These are phyloP conservation scores for Monosporascus cannonballus DNA, from an alignment of 2,329 filamentous ascomycete genomes.

Conservation along the genomic window DNA sequence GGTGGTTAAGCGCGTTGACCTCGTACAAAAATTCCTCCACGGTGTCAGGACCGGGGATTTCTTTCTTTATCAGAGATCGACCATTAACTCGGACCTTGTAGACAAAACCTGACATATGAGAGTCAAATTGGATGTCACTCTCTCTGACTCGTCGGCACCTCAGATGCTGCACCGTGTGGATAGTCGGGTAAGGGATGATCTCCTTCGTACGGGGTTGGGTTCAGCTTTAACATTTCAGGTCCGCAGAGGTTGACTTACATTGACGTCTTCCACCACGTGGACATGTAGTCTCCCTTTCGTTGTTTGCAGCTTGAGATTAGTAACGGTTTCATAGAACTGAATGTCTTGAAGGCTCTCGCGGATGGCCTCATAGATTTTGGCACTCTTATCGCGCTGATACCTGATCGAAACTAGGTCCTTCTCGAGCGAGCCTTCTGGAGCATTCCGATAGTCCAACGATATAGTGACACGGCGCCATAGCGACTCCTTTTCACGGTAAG, in stretches of 20 bases:
- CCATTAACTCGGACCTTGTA: constrained; percentile 78
- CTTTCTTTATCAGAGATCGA: constrained; percentile 83
- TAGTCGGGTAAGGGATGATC: constrained; percentile 78
- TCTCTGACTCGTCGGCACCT: constrained; percentile 61
- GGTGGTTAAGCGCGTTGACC: constrained; percentile 82
- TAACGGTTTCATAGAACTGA: constrained; percentile 92
- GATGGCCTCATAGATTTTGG: constrained; percentile 90
- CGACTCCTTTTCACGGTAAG: constrained; percentile 74
- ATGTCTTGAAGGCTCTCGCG: constrained; percentile 89
- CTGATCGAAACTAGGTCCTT: constrained; percentile 70
- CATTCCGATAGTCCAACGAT: constrained; percentile 84
- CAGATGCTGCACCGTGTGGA: constrained; percentile 69
- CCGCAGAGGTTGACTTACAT: constrained; percentile 41
- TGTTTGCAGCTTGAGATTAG: constrained; percentile 90
- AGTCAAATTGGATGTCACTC: constrained; percentile 73
- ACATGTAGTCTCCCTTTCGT: constrained; percentile 83
- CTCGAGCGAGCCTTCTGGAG: constrained; percentile 77
- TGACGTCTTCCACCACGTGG: constrained; percentile 94
- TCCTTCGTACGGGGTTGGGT: constrained; percentile 43
- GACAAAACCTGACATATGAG: constrained; percentile 93
- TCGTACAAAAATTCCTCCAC: constrained; percentile 97
- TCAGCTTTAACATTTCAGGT: constrained; percentile 3
- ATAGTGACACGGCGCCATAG: constrained; percentile 86
- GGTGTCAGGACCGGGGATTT: constrained; percentile 91
- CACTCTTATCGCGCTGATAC: constrained; percentile 86